Base-by-base conservation (phyloP, 179 eudicot species). In the Vitellaria paradoxa region DNA sequence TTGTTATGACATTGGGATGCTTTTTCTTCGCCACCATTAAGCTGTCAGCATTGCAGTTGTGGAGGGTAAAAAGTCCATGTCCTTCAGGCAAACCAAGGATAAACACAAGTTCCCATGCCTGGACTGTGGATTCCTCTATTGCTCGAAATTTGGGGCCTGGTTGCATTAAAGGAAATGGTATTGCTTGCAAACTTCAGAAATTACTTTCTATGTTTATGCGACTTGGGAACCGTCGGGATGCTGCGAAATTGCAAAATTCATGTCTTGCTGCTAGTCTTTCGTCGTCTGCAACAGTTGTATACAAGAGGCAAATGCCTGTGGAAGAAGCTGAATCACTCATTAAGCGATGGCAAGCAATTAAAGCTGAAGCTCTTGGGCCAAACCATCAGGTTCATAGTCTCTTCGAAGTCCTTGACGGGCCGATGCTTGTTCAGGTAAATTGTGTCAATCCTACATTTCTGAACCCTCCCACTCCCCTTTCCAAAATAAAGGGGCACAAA, bases 341-440 rank as follows among this genome's bases (percentile, higher is more conserved):
- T 76, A 91, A 91, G 88, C 92, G 87, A 84, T 96, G 99, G 99
- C 99, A 96, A 88, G 72, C 73, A 59, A 85, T 88, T 70, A 96
- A 96, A 86, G 98, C 99, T 42, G 98, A 91, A 82, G 99, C 96
- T 73, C 98, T 96, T 79, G 99, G 99, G 70, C 92, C 97, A 81
- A 83, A 85, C 72, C 91, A 94, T 87, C 84, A 86, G 82, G 79
- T 85, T 72, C 77, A 82, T 70, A 78, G 86, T 78, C 96, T 96
- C 65, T 83, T 76, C 81, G 94, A 94, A 81, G 82, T 96, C 76
- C 97, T 96, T 76, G 99, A 94, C 17, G 98, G 89, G 76, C 82
- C 89, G 71, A 91, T 96, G 98, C 95, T 96, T 82, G 88, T 63
- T 82, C 97, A 96, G 99, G 99, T 96, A 88, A 70, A 74, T 18